Conservation (phyloP, 2,329 filamentous ascomycete genomes). For the Triangularia verruculosa region DNA sequence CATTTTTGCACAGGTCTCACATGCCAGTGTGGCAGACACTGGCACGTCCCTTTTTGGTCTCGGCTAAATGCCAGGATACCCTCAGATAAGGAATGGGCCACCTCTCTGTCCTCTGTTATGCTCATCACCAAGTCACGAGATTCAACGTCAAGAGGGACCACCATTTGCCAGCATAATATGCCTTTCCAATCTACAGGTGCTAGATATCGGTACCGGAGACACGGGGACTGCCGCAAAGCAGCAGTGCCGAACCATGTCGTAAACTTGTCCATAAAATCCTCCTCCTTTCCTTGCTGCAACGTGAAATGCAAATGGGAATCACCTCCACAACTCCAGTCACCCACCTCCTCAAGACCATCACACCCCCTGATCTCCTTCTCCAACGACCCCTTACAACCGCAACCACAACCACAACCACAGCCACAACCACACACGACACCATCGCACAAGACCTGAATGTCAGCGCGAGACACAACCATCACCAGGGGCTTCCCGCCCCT, state of each 20-base stretch:
- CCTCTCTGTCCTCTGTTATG: no score
- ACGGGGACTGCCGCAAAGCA: background rate
- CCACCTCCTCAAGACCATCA: background rate
- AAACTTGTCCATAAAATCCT: background rate
- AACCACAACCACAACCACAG: background rate
- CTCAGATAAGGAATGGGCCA: no score
- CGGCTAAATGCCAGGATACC: background rate
- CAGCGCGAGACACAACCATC: constrained; percentile 10
- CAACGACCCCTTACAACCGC: background rate
- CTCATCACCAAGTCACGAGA: background rate
- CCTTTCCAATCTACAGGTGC: constrained; percentile 9
- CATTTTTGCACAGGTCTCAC: background rate
- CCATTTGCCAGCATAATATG: background rate
- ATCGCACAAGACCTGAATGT: background rate
- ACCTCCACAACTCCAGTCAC: background rate
- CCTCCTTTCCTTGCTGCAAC: background rate
- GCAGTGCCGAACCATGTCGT: background rate
- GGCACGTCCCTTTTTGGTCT: no score
- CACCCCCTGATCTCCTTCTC: background rate
- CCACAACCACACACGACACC: constrained; percentile 1
- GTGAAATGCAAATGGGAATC: background rate
- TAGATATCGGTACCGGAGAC: constrained; percentile 2
- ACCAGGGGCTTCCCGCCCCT: constrained; percentile 30
- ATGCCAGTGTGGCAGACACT: no score
- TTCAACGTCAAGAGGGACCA: background rate